These are phyloP conservation scores for Sarocladium oryzae DNA, from an alignment of 2,329 filamentous ascomycete species.

Conservation along the genomic window DNA sequence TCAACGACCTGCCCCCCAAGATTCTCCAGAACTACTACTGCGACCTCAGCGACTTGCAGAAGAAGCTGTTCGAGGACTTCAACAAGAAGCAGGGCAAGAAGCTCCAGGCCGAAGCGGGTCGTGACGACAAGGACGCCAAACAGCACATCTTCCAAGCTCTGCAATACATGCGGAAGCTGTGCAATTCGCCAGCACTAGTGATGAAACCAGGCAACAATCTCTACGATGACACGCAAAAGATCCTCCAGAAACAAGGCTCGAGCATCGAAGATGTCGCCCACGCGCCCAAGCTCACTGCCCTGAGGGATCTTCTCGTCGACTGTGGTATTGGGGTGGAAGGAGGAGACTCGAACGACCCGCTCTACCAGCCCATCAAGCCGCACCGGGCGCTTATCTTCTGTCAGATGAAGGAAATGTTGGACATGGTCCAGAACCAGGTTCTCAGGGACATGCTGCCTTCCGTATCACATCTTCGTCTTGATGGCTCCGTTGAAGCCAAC, in stretches of 20 bases:
- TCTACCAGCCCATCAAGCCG: slow-evolving; percentile 81
- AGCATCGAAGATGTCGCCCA: slow-evolving; percentile 79
- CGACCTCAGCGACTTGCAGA: slow-evolving; percentile 90
- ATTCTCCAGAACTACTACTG: slow-evolving; percentile 99
- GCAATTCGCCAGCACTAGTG: slow-evolving; percentile 93
- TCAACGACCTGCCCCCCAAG: slow-evolving; percentile 94
- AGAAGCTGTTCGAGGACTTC: slow-evolving; percentile 94
- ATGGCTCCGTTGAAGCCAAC: slow-evolving; percentile 86
- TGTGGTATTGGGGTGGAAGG: slow-evolving; percentile 86
- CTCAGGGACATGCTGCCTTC: slow-evolving; percentile 84
- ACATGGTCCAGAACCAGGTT: slow-evolving; percentile 95
- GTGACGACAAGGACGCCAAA: slow-evolving; percentile 86
- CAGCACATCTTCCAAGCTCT: slow-evolving; percentile 98
- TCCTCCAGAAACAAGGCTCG: slow-evolving; percentile 72
- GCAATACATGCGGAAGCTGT: slow-evolving; percentile 99
- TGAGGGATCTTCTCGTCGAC: slow-evolving; percentile 92
- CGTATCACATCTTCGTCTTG: slow-evolving; percentile 88
- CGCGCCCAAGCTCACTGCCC: slow-evolving; percentile 84
- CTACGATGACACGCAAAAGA: slow-evolving; percentile 79
- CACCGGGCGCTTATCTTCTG: slow-evolving; percentile 96
- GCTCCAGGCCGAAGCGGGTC: slow-evolving; percentile 74
- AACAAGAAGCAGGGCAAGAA: slow-evolving; percentile 88
- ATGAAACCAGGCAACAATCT: slow-evolving; percentile 90
- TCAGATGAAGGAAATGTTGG: slow-evolving; percentile 99
- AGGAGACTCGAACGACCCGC: slow-evolving; percentile 49